Percentiles rank a stretch among this genome's conserved stretches.
Evolutionary conservation across 2,329 filamentous ascomycete genomes (phyloP).

Genomic region (Fusarium foetens): DNA sequence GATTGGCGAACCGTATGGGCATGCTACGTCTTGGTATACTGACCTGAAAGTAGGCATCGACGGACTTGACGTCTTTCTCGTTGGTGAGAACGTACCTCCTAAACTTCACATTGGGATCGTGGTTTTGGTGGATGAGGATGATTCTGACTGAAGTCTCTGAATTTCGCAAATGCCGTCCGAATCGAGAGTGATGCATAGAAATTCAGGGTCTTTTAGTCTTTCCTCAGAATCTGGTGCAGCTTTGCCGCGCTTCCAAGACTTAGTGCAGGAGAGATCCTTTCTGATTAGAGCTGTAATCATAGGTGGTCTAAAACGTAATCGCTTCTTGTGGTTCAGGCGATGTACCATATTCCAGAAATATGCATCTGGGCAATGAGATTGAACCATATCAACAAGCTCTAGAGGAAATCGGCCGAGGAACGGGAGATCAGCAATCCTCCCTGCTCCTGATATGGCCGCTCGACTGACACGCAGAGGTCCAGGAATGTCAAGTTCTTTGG

Average conservation of each 20-base stretch:
- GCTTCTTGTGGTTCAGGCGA: background rate
- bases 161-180: background rate
- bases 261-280: background rate
- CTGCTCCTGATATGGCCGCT: background rate
- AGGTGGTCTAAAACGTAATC: background rate
- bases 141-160: background rate
- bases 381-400: background rate
- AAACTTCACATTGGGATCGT: background rate
- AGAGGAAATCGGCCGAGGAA: background rate
- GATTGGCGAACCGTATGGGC: background rate
- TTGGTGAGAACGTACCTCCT: background rate
- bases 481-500: background rate
- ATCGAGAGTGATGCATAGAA: background rate
- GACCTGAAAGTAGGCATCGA: background rate
- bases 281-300: too few relatives aligned
- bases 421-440: background rate
- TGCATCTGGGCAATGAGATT: background rate
- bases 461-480: too few relatives aligned
- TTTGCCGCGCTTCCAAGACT: background rate
- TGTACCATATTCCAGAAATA: background rate
- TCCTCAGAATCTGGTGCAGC: rapidly evolving
- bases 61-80: background rate
- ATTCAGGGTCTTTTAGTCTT: rapidly evolving
- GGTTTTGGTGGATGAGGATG: background rate
- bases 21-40: background rate